phyloP scores from a whole-genome alignment of 1,284 basidiomycete species.

The Schizophyllum amplum region DNA sequence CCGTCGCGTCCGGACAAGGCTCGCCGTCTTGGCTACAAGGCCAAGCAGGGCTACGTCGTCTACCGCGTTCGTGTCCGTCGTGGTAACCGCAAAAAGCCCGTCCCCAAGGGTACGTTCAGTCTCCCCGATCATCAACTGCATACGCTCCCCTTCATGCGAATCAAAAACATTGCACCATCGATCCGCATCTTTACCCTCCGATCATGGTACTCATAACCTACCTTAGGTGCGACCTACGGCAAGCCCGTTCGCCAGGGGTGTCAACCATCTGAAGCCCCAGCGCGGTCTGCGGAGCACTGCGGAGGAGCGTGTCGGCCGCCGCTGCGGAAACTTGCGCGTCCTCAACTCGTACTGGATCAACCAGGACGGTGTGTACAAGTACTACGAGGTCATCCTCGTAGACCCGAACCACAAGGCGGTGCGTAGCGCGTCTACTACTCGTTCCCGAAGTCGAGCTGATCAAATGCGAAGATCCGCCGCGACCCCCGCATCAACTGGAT shows the following conservation, averaged over 20 bases:
- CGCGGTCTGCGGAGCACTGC: slow-evolving; percentile 89
- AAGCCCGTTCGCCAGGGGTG: slow-evolving; percentile 99
- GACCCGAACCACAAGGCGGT: slow-evolving; percentile 92
- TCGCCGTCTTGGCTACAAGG: slow-evolving; percentile 97
- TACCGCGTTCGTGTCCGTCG: slow-evolving; percentile 97
- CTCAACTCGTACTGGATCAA: slow-evolving; percentile 99
- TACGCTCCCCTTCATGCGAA: neutral
- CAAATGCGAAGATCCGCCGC: slow-evolving; percentile 65
- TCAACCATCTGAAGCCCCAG: slow-evolving; percentile 99
- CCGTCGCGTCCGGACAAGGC: slow-evolving; percentile 99
- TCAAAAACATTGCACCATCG: no score
- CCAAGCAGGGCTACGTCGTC: slow-evolving; percentile 99
- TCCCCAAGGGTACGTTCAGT: slow-evolving; percentile 74
- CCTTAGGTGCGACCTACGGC: slow-evolving; percentile 88
- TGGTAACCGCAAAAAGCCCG: slow-evolving; percentile 99
- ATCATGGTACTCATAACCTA: neutral
- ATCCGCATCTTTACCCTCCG: neutral
- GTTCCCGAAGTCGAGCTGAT: slow-evolving; percentile 4
- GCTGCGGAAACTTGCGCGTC: slow-evolving; percentile 95
- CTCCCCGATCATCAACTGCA: neutral
- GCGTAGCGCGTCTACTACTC: slow-evolving; percentile 23
- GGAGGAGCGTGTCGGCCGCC: slow-evolving; percentile 96
- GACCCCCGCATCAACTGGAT: slow-evolving; percentile 99
- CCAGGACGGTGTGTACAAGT: slow-evolving; percentile 99
- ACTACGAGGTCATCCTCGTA: slow-evolving; percentile 98